A percentile compares a stretch with the other conserved stretches of the same genome.
phyloP scores from a whole-genome alignment of 768 basidiomycete genomes.

The Lanmaoa pseudosensibilis region DNA sequence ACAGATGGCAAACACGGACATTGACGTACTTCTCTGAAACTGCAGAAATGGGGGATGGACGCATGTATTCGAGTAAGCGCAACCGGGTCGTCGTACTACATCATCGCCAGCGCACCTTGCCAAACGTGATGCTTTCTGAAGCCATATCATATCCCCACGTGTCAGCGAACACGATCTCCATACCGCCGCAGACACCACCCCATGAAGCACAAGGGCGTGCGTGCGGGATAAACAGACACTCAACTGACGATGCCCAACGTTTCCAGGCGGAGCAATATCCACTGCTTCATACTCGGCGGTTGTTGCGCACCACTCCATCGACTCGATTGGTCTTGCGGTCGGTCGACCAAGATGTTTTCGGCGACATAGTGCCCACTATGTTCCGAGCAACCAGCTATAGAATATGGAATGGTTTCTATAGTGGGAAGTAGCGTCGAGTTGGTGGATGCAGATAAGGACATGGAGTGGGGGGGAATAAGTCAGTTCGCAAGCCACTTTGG shows the following conservation, averaged over 20 bases:
- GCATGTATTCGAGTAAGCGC: not conserved
- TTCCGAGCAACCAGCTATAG: conserved; percentile 61
- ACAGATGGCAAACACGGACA: not conserved
- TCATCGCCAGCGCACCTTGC: conserved; percentile 54
- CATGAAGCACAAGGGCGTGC: not conserved
- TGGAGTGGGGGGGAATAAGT: not conserved
- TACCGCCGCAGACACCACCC: not conserved
- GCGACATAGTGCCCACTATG: conserved; percentile 70
- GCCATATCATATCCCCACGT: not conserved
- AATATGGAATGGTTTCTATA: conserved; percentile 41
- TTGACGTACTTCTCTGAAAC: conserved; percentile 31
- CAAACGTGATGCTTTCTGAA: conserved; percentile 75
- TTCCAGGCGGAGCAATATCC: conserved; percentile 69
- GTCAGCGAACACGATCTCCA: conserved; percentile 3
- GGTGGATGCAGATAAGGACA: conserved; percentile 7
- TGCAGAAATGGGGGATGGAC: not conserved
- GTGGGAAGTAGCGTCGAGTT: conserved; percentile 8
- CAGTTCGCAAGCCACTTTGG: not conserved
- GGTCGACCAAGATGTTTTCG: conserved; percentile 67
- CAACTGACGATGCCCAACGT: conserved; percentile 64
- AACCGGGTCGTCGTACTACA: not conserved
- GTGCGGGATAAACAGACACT: conserved; percentile 26
- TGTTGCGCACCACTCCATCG: conserved; percentile 76
- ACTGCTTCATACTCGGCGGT: conserved; percentile 57
- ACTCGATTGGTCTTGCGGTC: conserved; percentile 61